A percentile compares a stretch with the other conserved stretches of the same genome.
Conservation (phyloP, 2,329 filamentous ascomycete genomes). For the Hypoxylon sp. region DNA sequence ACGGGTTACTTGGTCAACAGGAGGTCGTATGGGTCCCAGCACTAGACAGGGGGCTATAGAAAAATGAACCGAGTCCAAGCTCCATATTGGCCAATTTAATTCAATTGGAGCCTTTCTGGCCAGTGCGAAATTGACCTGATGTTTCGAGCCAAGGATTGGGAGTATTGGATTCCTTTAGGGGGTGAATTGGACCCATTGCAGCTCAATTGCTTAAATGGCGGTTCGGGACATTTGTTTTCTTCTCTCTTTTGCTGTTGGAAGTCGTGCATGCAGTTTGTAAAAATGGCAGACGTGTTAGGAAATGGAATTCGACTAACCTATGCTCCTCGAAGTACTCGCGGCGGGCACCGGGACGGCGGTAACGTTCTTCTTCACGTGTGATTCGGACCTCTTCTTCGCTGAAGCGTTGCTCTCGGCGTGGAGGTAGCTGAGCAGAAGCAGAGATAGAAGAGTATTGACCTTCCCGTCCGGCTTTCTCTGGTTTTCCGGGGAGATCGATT, state of each 20-base stretch:
- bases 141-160: constrained; percentile 26
- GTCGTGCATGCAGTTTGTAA: background rate
- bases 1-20: constrained; percentile 42
- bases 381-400: constrained; percentile 88
- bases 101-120: constrained; percentile 23
- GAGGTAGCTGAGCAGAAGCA: constrained; percentile 73
- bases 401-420: constrained; percentile 73
- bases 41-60: constrained; percentile 35
- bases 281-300: constrained; percentile 11
- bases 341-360: constrained; percentile 78
- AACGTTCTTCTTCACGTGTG: constrained; percentile 82
- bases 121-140: constrained; percentile 24
- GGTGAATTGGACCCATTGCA: constrained; percentile 5
- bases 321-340: constrained; percentile 69
- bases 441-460: constrained; percentile 87
- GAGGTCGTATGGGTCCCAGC: constrained; percentile 34
- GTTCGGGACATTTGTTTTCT: constrained; percentile 1
- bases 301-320: constrained; percentile 62
- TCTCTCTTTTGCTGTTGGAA: background rate
- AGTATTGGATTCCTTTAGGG: background rate
- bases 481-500: constrained; percentile 76
- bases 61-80: constrained; percentile 6
- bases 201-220: constrained; percentile 17
- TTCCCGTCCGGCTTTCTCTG: constrained; percentile 95
- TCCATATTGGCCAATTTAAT: constrained; percentile 40